Evolutionary conservation across 2,329 filamentous ascomycete genomes (phyloP), one percentile per base, ranked within the genome.

Genomic region (Aspergillus sp.): DNA sequence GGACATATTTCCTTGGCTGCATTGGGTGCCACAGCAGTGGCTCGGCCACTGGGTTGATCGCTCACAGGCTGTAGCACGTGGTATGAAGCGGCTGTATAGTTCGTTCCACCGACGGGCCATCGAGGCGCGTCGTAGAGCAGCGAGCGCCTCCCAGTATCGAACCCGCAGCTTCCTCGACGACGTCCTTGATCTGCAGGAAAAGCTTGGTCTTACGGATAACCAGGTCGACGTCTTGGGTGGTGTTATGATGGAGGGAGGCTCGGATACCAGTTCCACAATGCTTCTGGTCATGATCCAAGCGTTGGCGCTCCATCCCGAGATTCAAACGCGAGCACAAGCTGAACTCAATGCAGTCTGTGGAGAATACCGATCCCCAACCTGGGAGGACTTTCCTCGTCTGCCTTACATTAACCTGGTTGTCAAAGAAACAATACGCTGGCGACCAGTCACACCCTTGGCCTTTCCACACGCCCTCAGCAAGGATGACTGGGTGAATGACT

Each of bases 361-460:
- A 71, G 39, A 68, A 66, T 1, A 77, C 66, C 77, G 79, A 15
- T 78, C 82, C 51, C 83, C 83, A 0, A 81, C 82, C 57, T 76
- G 76, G 8, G 71, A 77, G 1, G 66, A 72, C 48, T 63, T 66
- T 48, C 52, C 59, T 39, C 27, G 42, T 23, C 68, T 68, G 15
- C 62, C 61, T 1, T 65, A 87, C 64, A 68, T 86, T 32, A 76
- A 79, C 19, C 82, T 81, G 1, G 75, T 84, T 11, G 77, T 86
- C 17, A 85, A 86, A 61, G 85, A 88, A 62, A 77, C 82, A 1
- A 71, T 86, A 10, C 78, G 85, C 2, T 86, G 84, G 83, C 77
- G 83, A 5, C 82, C 84, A 0, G 62, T 64, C 10, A 49, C 61
- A 3, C 59, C 64, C 4, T 48, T 63, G 0, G 54, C 56, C 2